Evolutionary conservation across 2,329 filamentous ascomycete genomes (phyloP).

Genomic region (Epichloe uncinata): DNA sequence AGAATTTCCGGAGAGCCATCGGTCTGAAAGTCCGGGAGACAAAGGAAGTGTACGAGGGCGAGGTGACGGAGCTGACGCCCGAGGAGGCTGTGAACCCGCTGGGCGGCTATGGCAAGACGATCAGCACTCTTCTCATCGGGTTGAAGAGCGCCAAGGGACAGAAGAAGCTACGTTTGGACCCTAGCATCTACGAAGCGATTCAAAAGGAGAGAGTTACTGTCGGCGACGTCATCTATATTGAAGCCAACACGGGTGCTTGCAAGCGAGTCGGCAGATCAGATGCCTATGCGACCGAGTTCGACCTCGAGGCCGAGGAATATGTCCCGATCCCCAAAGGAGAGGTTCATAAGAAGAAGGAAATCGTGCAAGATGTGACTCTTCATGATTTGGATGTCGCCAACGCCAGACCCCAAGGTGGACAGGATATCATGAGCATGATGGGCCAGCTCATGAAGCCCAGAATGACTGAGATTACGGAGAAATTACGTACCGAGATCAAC

Average conservation of each 20-base stretch:
- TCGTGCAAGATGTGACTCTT: conserved; percentile 94
- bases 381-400: conserved; percentile 96
- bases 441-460: conserved; percentile 98
- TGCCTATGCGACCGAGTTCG: conserved; percentile 95
- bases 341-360: conserved; percentile 99
- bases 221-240: conserved; percentile 97
- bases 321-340: conserved; percentile 98
- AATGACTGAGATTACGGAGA: conserved; percentile 99
- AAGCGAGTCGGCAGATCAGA: conserved; percentile 94
- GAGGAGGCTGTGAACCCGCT: conserved; percentile 97
- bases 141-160: conserved; percentile 92
- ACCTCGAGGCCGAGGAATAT: conserved; percentile 97
- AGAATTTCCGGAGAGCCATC: conserved; percentile 95
- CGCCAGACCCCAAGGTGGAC: conserved; percentile 84
- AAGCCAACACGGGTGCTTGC: conserved; percentile 96
- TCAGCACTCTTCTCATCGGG: conserved; percentile 87
- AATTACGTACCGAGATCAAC: conserved; percentile 91
- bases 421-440: conserved; percentile 99
- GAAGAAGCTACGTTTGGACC: conserved; percentile 93
- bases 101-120: conserved; percentile 93
- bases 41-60: conserved; percentile 98
- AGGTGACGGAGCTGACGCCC: conserved; percentile 93
- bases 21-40: conserved; percentile 95
- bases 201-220: conserved; percentile 95
- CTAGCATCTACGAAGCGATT: conserved; percentile 97